Evolutionary conservation across 1,284 basidiomycete species (phyloP), one percentile per base, ranked within the genome.

Genomic region (Termitomyces sp.): DNA sequence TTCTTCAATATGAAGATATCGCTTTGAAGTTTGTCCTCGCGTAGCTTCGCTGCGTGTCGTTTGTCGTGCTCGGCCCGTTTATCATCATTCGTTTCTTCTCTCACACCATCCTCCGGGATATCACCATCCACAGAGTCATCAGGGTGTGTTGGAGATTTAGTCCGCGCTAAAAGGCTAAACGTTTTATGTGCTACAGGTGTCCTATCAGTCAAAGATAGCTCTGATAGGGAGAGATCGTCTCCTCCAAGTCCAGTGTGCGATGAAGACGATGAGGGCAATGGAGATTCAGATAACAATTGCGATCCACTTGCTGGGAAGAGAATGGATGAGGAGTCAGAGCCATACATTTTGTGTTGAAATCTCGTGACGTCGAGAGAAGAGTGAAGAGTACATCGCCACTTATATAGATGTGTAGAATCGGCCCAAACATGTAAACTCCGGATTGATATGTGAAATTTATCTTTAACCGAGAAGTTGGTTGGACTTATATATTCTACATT

Each of bases 1-100:
- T 88, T 88, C 65, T 74, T 81, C 60, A 91, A 70, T 49, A 88
- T 77, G 65, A 84, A 83, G 15, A 88, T 63, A 67, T 91, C 88
- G 61, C 79, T 81, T 58, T 84, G 82, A 39, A 91, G 68, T 64
- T 84, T 87, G 58, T 90, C 88, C 64, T 90, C 86, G 36, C 82
- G 77, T 48, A 73, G 64, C 62, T 73, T 79, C n/a, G 71, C 72
- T 5, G 70, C 68, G 3, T 56, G 58, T 44, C 58, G 53, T 50
- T 57, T 58, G 12, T 54, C 52, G 26, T 61, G 50, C 39, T 65
- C 61, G n/a, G 19, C 51, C 26, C 57, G 53, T 44, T 58, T 61
- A 12, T 46, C 54, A 31, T 56, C 52, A 33, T 58, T 19, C 10
- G 12, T 28, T 9, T 19, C 47, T 49, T 49, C 36, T 17, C 15